Evolutionary conservation across 208 protist species (phyloP), one percentile per base, ranked within the genome.

Genomic region (Leptomonas seymouri): DNA sequence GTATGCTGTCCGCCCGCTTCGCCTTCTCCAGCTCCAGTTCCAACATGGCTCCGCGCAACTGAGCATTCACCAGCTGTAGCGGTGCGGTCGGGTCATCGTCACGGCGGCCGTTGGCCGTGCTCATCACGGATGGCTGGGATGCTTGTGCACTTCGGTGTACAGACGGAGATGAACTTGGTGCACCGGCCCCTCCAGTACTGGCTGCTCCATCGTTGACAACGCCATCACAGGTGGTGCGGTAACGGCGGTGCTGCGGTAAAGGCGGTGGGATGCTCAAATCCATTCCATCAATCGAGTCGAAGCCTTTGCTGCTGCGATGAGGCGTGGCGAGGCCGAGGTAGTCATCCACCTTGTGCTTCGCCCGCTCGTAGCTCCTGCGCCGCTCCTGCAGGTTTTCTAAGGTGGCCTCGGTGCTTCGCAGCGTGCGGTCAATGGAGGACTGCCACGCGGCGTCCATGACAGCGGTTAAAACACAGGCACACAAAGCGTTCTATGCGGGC

Each of bases 1-100:
- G 83, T 27, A 90, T 72, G 49, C 74, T 76, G 65, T 89, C 81
- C 0, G 67, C 74, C 54, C 87, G 87, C n/a, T 87, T 80, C 11
- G 67, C 70, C 30, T 84, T 83, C 79, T 93, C 90, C 34, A 91
- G 80, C 71, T 92, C 86, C 27, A 96, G 60, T 64, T 93, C 87
- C 30, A 82, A 67, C 30, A 83, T 25, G 21, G 79, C 78, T 20
- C 82, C 88, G 20, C 84, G 76, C 62, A 93, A 50, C 67, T 89
- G 76, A 0, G 80, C 82, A 41, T 86, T 65, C 14, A 86, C 42
- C 21, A 90, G 51, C 55, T 76, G 63, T 20, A 76, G 63, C 20
- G 71, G 56, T n/a, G 71, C 62, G 2, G 50, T 58, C 7, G 62
- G 49, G 50, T 58, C 49, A 23, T 56, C 62, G 39, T 30, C 49